These are phyloP conservation scores for Phanerodontia chrysosporium DNA, from an alignment of 768 basidiomycete genomes.

Conservation along the genomic window DNA sequence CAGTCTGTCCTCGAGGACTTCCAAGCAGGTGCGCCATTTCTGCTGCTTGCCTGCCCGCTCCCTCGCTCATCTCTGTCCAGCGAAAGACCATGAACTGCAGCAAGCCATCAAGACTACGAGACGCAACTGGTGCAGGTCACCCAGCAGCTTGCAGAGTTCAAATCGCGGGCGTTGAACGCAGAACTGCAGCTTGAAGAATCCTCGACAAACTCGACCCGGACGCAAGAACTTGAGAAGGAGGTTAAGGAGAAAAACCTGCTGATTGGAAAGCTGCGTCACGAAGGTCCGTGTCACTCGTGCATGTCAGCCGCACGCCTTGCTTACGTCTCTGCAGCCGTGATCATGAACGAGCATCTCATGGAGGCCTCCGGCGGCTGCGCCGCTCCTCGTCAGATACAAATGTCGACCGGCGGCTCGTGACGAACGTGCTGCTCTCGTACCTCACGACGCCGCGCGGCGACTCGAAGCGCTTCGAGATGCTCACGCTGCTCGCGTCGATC, in stretches of 20 bases:
- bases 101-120: conserved; percentile 84
- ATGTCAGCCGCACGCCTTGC: not conserved
- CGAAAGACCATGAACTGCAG: conserved; percentile 86
- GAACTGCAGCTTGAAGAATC: conserved; percentile 84
- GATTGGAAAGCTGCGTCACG: conserved; percentile 92
- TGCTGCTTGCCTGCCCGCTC: not conserved
- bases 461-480: conserved; percentile 95
- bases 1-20: conserved; percentile 95
- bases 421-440: conserved; percentile 89
- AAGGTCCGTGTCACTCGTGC: conserved; percentile 51
- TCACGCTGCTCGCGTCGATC: conserved; percentile 81
- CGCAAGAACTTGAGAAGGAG: conserved; percentile 79
- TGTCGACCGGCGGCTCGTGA: conserved; percentile 91
- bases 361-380: conserved; percentile 95
- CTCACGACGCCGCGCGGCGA: conserved; percentile 88
- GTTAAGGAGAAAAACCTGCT: conserved; percentile 94
- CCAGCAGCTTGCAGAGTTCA: conserved; percentile 83
- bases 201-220: conserved; percentile 57
- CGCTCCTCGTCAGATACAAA: conserved; percentile 80
- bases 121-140: conserved; percentile 65
- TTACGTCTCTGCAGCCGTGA: conserved; percentile 54
- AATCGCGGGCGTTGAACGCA: conserved; percentile 80
- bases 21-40: conserved; percentile 68
- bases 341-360: conserved; percentile 95
- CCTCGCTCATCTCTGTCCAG: conserved; percentile 35